Base-by-base conservation (phyloP, 257 asterid genomes). In the Paulownia fortunei region DNA sequence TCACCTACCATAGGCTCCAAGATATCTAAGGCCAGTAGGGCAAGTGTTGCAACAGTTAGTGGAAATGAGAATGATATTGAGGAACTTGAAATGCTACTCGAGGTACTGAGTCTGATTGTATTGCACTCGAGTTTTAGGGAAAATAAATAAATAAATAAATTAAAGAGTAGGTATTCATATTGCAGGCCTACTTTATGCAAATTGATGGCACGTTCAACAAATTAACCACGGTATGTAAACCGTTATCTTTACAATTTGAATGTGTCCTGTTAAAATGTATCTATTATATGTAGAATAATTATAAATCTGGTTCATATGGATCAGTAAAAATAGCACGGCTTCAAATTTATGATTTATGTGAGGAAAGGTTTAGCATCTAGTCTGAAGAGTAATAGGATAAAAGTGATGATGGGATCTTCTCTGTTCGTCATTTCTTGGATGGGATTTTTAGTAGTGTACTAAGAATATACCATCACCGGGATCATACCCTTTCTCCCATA, bases 171-270 rank as follows among this genome's bases (percentile, higher is more conserved):
- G 11, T 72, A 15, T 69, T 77, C 67, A 27, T 62, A 47, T 75
- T 83, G 79, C 91, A 94, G 98, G 98, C 98, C 63, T 94, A 94
- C 86, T 94, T 94, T 80, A 89, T 91, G 97, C 98, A 94, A 80
- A 89, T 94, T 73, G 98, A 94, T 82, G 91, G 96, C 71, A 91
- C 98, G 8, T 79, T 89, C 44, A 94, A 92, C 90, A 94, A 92
- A 88, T 80, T 94, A 59, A 80, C 89, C 49, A 94, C 98, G 86
- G 98, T 94, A 86, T 32, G 91, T 77, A 54, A 70, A 13, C n/a
- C 34, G 24, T 16, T n/a, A 18, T 61, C 36, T 26, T 71, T 32
- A 2, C 55, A 15, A 26, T 26, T 34, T 70, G 64, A 52, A 78
- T 8, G 60, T 39, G 8, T 58, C 32, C 61, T 41, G 9, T 64